Base-by-base conservation (phyloP, 1,284 basidiomycete species). In the Phaffia rhodozyma region DNA sequence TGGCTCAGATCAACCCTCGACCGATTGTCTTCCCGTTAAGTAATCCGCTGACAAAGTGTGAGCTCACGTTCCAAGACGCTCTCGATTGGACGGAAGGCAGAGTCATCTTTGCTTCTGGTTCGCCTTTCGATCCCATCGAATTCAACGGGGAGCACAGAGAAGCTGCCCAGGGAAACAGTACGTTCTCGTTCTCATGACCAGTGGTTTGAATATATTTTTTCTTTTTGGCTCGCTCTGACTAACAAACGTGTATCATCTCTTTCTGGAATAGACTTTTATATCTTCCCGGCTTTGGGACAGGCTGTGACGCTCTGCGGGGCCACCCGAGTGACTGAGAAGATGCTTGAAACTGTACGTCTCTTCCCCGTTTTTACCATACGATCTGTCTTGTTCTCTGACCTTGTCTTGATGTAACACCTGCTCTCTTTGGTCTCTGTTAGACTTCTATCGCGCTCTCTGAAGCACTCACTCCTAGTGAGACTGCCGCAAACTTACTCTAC, bases 11-110 rank as follows among this genome's bases (percentile, higher is more conserved):
- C 69, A 96, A 94, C 78, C 23, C 67, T 43, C 67, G 70, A 29
- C 92, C 93, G 30, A 93, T 96, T 79, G 85, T 97, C 75, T 96
- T 97, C 82, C 90, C 93, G 57, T 84, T 97, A n/a, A 91, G 89
- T 47, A 97, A 97, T 78, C 93, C 93, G 34, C 86, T 89, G 56
- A 80, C 82, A 57, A 66, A 66, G 64, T 89, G 87, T 49, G 89
- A 91, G 73, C 69, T 75, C 5, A 69, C 78, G 38, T 96, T 91
- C 75, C 79, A 86, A 65, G 87, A 93, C 68, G 91, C 91, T 1
- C 83, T 96, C 63, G 77, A 82, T 62, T 84, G 86, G 77, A 81
- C 79, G 21, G 70, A 79, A 64, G 79, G 79, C 25, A 69, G 68
- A 5, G 79, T 89, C 30, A 81, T 97, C 66, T 97, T 94, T 73